Conservation (phyloP, 1,284 basidiomycete genomes). For the Moesziomyces globuligerus region DNA sequence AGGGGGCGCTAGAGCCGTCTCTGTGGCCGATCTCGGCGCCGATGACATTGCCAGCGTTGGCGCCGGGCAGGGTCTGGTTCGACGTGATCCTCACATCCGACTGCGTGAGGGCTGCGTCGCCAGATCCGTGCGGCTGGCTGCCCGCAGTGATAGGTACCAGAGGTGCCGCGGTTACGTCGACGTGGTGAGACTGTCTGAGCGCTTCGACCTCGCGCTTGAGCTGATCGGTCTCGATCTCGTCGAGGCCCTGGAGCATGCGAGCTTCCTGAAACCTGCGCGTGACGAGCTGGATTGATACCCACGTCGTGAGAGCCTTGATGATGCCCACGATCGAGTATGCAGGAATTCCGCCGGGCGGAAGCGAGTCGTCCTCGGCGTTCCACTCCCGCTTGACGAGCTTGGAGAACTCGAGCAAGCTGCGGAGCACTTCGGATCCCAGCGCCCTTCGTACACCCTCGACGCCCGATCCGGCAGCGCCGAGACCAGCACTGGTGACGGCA, state of each 20-base stretch:
- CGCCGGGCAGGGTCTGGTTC: constrained; percentile 34
- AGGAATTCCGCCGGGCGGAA: constrained; percentile 61
- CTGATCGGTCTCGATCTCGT: constrained; percentile 40
- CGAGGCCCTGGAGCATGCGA: constrained; percentile 44
- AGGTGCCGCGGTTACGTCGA: constrained; percentile 14
- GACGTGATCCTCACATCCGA: constrained; percentile 53
- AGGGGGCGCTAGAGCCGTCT: constrained; percentile 9
- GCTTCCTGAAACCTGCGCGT: constrained; percentile 50
- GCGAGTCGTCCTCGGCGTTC: constrained; percentile 46
- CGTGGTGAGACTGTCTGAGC: constrained; percentile 29
- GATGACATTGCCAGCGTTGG: constrained; percentile 51
- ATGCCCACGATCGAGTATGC: constrained; percentile 52
- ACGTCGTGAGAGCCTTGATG: constrained; percentile 55
- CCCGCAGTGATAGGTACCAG: constrained; percentile 6
- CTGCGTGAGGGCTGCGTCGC: neutral
- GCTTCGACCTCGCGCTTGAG: constrained; percentile 35
- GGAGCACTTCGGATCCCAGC: constrained; percentile 53
- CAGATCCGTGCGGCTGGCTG: neutral
- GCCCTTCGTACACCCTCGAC: constrained; percentile 52
- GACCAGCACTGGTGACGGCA: constrained; percentile 53
- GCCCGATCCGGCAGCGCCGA: constrained; percentile 53
- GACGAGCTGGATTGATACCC: constrained; percentile 60
- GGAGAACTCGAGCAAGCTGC: constrained; percentile 47
- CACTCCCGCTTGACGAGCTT: constrained; percentile 60
- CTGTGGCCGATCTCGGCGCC: constrained; percentile 56